These are phyloP conservation scores for Saccharum spontaneum DNA, from an alignment of 176 grass and related monocot genomes.

Conservation along the genomic window DNA sequence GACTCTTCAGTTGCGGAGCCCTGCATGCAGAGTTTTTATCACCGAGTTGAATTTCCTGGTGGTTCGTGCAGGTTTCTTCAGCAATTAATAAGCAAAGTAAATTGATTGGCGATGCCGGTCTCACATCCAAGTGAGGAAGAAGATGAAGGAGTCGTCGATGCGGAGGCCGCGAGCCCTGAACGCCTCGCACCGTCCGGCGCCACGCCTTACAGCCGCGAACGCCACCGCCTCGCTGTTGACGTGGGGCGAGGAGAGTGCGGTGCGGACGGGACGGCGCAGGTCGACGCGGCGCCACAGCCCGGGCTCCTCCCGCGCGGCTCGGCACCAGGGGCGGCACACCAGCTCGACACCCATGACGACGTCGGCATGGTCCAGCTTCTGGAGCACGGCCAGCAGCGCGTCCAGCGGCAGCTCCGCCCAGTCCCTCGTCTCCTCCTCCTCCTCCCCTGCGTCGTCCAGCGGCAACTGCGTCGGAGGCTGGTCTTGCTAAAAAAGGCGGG, in stretches of 20 bases:
- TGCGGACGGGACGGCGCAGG: not conserved
- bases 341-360: not conserved
- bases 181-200: conserved; percentile 14
- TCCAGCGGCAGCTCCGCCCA: not conserved
- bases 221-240: not conserved
- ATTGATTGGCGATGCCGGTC: not conserved
- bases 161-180: not conserved
- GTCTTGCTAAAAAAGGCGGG: no score
- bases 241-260: not conserved
- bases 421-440: not conserved
- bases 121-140: conserved; percentile 21
- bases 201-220: not conserved
- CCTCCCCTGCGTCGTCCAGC: not conserved
- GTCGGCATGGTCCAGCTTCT: not conserved
- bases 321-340: not conserved
- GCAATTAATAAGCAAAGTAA: no score
- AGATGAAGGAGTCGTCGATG: not conserved
- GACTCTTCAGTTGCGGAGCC: conserved; percentile 8
- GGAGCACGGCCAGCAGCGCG: not conserved
- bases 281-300: not conserved
- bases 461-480: no score
- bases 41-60: no score
- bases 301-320: not conserved
- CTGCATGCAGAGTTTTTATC: not conserved
- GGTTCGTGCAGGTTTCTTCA: no score